Evolutionary conservation across 2,329 filamentous ascomycete genomes (phyloP), one percentile per base, ranked within the genome.

Genomic region (Neofusicoccum umdonicola): DNA sequence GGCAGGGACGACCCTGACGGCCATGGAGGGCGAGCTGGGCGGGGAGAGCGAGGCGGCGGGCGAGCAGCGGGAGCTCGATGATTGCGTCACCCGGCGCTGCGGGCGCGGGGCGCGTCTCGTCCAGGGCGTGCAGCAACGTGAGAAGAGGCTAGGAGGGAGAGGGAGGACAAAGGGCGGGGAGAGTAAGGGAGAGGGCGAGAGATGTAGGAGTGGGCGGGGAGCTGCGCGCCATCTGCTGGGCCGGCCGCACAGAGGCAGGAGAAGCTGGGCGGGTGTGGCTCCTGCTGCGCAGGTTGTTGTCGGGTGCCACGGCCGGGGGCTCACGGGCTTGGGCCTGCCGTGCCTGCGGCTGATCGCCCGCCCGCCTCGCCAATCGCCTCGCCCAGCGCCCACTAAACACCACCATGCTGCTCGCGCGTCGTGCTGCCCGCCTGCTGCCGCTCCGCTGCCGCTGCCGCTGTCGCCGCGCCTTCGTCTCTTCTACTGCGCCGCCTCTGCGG

Each of bases 1-100:
- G 41, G 94, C 94, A 48, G 95, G 93, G 39, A 88, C 81, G 68
- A 90, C 76, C 66, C 73, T 75, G 35, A 74, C 69, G 2, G 71
- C 57, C 64, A 65, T 65, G 22, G 44, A 19, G 45, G 56, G 35
- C n/a, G 37, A 22, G 19, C 45, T 27, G 50, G 13, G 62, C 41
- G 45, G 51, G 22, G 45, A 44, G 12, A 11, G 48, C 8, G 22
- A 15, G 41, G 15, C 22, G 39, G 52, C 52, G 52, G 52, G 42
- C 52, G 44, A 44, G 52, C 39, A 27, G 35, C 35, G 47, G 47
- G 47, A 51, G 47, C 27, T 34, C 17, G 54, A 15, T 31, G 12
- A 35, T 45, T 44, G 54, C 54, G 54, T 45, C 54, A 58, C 54
- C 34, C 35, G 19, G 37, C 51, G 13, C 51, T 37, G 35, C 37